Evolutionary conservation across 2,329 filamentous ascomycete genomes (phyloP), one percentile per base, ranked within the genome.

Genomic region (Botrytis hyacinthi): DNA sequence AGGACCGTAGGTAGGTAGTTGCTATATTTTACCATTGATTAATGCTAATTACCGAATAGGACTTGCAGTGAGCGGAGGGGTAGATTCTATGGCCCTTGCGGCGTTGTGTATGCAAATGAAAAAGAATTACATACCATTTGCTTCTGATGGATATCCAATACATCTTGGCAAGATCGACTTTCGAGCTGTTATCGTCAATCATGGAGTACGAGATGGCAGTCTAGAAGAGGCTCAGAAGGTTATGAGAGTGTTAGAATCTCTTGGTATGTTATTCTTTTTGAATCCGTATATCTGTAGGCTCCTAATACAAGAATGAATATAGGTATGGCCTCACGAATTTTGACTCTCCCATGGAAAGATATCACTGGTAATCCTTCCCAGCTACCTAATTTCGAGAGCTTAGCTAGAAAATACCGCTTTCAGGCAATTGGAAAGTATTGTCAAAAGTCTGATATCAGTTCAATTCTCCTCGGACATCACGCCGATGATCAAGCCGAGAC

Each of bases 11-110:
- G 71, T 73, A 70, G 60, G 73, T 44, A 42, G 7, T 29, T 32
- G 26, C 22, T n/a, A 22, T n/a, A 46, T 16, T 32, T 4, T 18
- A 26, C 37, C n/a, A 42, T 61, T 44, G n/a, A 42, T 48, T 35
- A 42, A 10, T 37, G 20, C 46, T 59, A 60, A 16, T 35, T 32
- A 26, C 12, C 35, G 14, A 0, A 48, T 63, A 93, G 91, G 87
- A 71, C 84, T 98, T 74, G 96, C 95, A 26, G 86, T 98, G 75
- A 98, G 95, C 80, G 96, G 96, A 37, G 96, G 96, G 12, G 93
- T 96, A 57, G 96, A 99, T 82, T 98, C 95, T n/a, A 99, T 98
- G 95, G 95, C 95, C 42, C 85, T 99, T 74, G 94, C 94, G 72
- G 90, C 86, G 74, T 87, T 98, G 51, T 93, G 92, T 80, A 86